Percentiles rank a stretch among this genome's conserved stretches.
phyloP scores from a whole-genome alignment of 164 flowering plant species.

The Magnolia changhungtana region DNA sequence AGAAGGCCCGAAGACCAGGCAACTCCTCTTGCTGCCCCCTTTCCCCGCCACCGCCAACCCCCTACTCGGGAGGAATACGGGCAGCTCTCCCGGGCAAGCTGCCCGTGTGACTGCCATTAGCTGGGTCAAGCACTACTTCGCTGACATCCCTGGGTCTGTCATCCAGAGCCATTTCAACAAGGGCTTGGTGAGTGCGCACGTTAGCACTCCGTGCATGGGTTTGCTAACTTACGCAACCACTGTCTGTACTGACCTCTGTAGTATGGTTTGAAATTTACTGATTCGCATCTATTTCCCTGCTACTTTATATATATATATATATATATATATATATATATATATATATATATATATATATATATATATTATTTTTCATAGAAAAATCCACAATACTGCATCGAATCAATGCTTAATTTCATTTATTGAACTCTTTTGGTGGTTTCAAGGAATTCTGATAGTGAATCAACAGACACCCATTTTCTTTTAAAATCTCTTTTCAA shows the following conservation, averaged over 20 bases:
- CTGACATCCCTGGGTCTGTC: conserved; percentile 38
- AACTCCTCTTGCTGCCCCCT: conserved; percentile 78
- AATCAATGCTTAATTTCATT: no score
- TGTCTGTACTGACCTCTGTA: not conserved
- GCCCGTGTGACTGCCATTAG: conserved; percentile 64
- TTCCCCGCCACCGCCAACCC: conserved; percentile 53
- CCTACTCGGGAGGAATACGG: conserved; percentile 43
- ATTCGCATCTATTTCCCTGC: not conserved
- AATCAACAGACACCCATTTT: no score
- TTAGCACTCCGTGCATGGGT: not conserved
- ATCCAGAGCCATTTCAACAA: conserved; percentile 76
- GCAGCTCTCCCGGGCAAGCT: conserved; percentile 1
- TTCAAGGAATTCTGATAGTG: no score
- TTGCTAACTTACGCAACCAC: not conserved
- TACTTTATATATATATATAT: not conserved
- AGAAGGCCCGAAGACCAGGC: conserved; percentile 62
- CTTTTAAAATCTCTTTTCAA: no score
- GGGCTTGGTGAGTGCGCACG: conserved; percentile 54
- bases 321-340: no score
- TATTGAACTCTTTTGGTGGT: no score
- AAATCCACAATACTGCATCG: no score
- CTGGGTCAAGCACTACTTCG: conserved; percentile 85
- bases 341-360: no score
- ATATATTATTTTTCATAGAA: not conserved
- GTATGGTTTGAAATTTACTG: not conserved